Percentiles rank a stretch among this genome's conserved stretches.
phyloP scores from a whole-genome alignment of 2,329 filamentous ascomycete genomes.

The Gliomastix tumulicola region DNA sequence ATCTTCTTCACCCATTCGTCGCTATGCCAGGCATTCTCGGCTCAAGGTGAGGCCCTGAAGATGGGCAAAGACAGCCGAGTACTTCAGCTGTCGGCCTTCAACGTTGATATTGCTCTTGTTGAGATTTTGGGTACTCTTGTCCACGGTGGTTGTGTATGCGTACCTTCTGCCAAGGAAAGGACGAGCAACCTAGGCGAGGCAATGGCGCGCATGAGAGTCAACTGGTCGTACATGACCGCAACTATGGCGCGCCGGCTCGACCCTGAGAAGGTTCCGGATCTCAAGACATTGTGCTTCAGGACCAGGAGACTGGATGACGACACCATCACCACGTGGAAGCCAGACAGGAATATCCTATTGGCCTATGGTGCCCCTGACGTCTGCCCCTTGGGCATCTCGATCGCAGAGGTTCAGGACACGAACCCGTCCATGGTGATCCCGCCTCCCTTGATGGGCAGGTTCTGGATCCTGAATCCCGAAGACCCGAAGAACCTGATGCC shows the following conservation, averaged over 20 bases:
- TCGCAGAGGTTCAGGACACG: constrained; percentile 31
- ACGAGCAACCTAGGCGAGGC: constrained; percentile 40
- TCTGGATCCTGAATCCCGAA: constrained; percentile 46
- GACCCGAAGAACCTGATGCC: constrained; percentile 43
- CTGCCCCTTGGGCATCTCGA: constrained; percentile 43
- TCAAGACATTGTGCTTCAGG: constrained; percentile 36
- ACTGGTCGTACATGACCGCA: constrained; percentile 50
- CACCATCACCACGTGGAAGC: constrained; percentile 37
- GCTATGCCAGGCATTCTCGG: constrained; percentile 45
- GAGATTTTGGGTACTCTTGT: constrained; percentile 46
- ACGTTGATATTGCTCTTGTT: constrained; percentile 43
- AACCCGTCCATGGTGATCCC: constrained; percentile 33
- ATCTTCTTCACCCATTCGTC: constrained; percentile 56
- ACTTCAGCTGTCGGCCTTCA: constrained; percentile 46
- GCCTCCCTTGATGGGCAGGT: constrained; percentile 38
- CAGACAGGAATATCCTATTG: constrained; percentile 36
- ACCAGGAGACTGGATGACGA: constrained; percentile 43
- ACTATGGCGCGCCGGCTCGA: constrained; percentile 43
- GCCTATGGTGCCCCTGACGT: constrained; percentile 45
- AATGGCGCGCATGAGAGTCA: constrained; percentile 42
- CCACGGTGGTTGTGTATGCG: constrained; percentile 51
- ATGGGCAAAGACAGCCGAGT: constrained; percentile 47
- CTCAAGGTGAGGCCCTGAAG: constrained; percentile 41
- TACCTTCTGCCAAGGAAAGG: constrained; percentile 43
- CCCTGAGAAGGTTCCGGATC: constrained; percentile 24